Evolutionary conservation across 1,139 yeast species (phyloP), one percentile per base, ranked within the genome.

Genomic region (Geotrichum europaeum): DNA sequence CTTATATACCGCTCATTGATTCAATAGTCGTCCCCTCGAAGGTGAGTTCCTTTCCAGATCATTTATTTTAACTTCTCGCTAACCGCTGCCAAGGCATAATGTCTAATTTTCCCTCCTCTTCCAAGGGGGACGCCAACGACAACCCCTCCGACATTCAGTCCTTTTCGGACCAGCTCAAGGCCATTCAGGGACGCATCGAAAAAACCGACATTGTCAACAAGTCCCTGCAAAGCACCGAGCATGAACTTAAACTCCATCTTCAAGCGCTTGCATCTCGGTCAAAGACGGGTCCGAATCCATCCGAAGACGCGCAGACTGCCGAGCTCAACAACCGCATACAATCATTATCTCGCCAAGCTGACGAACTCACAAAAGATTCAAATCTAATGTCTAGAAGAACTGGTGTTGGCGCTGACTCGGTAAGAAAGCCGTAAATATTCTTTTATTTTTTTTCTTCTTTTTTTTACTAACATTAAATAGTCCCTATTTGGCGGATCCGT

Each of bases 191-290:
- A 22, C 58, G 62, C 1, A 61, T 61, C 18, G 59, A 61, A 32
- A 49, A 59, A 43, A 59, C 62, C 4, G 59, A 60, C 13, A 60
- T 56, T 10, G 56, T 61, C 15, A 62, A 60, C 18, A 60, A 61
- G 50, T 58, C 64, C 10, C 51, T 61, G 40, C 59, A 59, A 28
- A 56, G 59, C 56, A 56, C 64, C 4, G 64, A 61, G 32, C 60
- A 57, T 43, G 64, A 61, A 43, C 58, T 61, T 13, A 60, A 61
- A 52, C 57, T 61, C 12, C 60, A 57, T 36, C 47, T 59, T 4
- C 59, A 56, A 32, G 56, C 60, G 10, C 59, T 61, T 36, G 51
- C 53, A 3, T 51, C 61, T 15, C 53, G 56, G 5, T 43, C 43
- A 13, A 47, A 52, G 24, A 53, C 50, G 18, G 50, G 43, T 6